Conservation (phyloP, 2,329 filamentous ascomycete genomes). For the Aspergillus spinulosporus region DNA sequence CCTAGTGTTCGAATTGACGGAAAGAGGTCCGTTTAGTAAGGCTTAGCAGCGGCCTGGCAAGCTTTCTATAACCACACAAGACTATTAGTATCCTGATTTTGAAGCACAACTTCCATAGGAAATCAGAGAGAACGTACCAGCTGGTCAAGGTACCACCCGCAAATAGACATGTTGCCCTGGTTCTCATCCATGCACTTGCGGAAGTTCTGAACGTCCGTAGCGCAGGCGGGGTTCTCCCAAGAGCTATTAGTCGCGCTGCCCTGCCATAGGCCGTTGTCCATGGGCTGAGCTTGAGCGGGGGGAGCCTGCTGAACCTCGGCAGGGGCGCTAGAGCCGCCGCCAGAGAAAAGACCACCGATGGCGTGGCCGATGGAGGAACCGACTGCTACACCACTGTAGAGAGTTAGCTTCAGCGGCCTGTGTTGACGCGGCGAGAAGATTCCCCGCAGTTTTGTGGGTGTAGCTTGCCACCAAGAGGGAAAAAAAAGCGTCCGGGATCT, state of each 20-base stretch:
- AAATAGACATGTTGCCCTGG: conserved; percentile 89
- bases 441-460: background rate
- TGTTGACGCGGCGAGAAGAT: too few species aligned
- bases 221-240: conserved; percentile 65
- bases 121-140: conserved; percentile 51
- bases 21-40: conserved; percentile 53
- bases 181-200: conserved; percentile 97
- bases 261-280: conserved; percentile 50
- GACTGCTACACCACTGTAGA: conserved; percentile 84
- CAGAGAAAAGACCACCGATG: conserved; percentile 83
- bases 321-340: conserved; percentile 63
- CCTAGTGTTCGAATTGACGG: background rate
- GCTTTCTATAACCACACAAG: conserved; percentile 59
- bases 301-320: conserved; percentile 52
- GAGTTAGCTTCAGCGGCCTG: conserved; percentile 8
- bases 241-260: conserved; percentile 51
- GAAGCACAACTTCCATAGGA: background rate
- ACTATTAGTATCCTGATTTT: conserved; percentile 3
- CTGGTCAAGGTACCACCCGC: conserved; percentile 97
- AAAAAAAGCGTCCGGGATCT: background rate
- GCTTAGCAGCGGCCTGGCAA: conserved; percentile 74
- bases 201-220: conserved; percentile 77
- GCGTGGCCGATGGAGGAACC: conserved; percentile 95
- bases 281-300: conserved; percentile 56
- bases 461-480: conserved; percentile 1